Evolutionary conservation across 2,329 filamentous ascomycete genomes (phyloP), one percentile per base, ranked within the genome.

Genomic region (Ceratocystis papillata): DNA sequence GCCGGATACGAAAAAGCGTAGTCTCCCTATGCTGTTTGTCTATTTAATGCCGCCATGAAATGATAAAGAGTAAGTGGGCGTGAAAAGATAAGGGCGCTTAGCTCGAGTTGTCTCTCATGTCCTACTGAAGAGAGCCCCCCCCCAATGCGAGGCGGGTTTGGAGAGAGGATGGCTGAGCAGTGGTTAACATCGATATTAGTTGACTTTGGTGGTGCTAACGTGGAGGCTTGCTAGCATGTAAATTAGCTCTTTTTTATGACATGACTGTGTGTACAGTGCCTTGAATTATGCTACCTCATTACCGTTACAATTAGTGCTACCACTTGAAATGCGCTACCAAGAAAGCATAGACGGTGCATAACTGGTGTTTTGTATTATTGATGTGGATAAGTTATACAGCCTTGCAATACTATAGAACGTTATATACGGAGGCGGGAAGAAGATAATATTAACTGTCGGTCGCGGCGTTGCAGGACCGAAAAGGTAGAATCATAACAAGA

Each of bases 11-110:
- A 28, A 22, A 33, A 28, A 15, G 17, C 28, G 17, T 3, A n/a
- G 25, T 25, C 55, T 59, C 6, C 33, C 33, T 37, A 33, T 59
- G 25, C n/a, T n/a, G 7, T 30, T 37, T 59, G 28, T 59, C n/a
- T 57, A 41, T 59, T 37, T 59, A 33, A 59, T 37, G 55, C 55
- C 17, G 55, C 28, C 10, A 59, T 59, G 55, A 57, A 17, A 33
- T 33, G 22, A 33, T 28, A 5, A 28, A 57, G 53, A 20, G 48
- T 20, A 50, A 41, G 37, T 41, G 48, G 48, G 53, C 10, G 53
- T 30, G 28, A 17, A 17, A 15, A 57, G 53, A 57, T 5, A 28
- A 57, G 17, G 53, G 22, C 37, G 3, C 5, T 12, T 10, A n/a
- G 48, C 48, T 50, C 46, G 10, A 41, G 37, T 3, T 41, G 37